A percentile compares a stretch with the other conserved stretches of the same genome.
These are phyloP conservation scores for Aethionema arabicum DNA, from an alignment of 345 rosid genomes.

Conservation along the genomic window DNA sequence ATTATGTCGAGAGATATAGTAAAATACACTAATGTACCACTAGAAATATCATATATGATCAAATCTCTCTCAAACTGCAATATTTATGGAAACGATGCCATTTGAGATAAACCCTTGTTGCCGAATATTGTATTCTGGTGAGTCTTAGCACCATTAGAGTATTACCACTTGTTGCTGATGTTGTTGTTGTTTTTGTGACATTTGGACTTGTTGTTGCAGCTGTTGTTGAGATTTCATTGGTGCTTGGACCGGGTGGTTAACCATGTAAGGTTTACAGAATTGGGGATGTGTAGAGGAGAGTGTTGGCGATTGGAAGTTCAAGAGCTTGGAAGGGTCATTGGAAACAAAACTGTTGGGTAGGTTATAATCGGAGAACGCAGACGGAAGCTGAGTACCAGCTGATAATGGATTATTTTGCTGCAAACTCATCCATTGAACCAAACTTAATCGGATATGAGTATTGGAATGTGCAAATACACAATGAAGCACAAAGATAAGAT, in stretches of 20 bases:
- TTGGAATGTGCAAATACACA: too few relatives aligned
- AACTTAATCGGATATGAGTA: too few relatives aligned
- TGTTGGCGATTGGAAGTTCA: constrained; percentile 76
- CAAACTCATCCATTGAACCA: constrained; percentile 99
- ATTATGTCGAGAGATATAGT: too few relatives aligned
- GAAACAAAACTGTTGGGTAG: constrained; percentile 54
- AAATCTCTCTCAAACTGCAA: constrained; percentile 56
- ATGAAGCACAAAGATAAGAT: too few relatives aligned
- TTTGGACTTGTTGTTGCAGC: constrained; percentile 43
- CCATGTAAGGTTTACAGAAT: constrained; percentile 55
- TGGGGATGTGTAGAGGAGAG: constrained; percentile 54
- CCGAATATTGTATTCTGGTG: constrained; percentile 45
- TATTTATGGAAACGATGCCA: constrained; percentile 60
- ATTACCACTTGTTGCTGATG: constrained; percentile 41
- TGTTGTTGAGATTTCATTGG: constrained; percentile 41
- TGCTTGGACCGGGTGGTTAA: constrained; percentile 36
- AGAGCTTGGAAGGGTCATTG: constrained; percentile 75
- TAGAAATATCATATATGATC: too few relatives aligned
- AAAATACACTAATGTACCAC: too few relatives aligned
- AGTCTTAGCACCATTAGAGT: constrained; percentile 45
- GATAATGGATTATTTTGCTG: constrained; percentile 58
- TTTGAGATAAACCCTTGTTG: constrained; percentile 50
- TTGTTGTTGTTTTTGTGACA: constrained; percentile 46
- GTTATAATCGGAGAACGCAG: constrained; percentile 50
- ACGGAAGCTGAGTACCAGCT: constrained; percentile 56